Percentiles rank a stretch among this genome's conserved stretches.
These are phyloP conservation scores for Raphanus hybrid DNA, from an alignment of 441 rosid species.

Conservation along the genomic window DNA sequence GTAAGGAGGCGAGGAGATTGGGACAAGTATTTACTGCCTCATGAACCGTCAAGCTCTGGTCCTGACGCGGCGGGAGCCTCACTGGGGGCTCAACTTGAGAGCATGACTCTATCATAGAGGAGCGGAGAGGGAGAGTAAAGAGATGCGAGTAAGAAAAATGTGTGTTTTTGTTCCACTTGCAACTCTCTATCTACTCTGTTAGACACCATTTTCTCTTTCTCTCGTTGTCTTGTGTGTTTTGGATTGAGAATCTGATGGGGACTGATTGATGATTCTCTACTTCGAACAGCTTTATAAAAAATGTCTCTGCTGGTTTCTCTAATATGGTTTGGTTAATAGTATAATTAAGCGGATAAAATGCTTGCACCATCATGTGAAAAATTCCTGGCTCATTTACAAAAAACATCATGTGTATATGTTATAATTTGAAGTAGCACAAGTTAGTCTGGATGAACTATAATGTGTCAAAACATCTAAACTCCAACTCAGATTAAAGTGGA, in stretches of 20 bases:
- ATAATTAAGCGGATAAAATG: constrained; percentile 23
- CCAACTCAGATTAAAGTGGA: constrained; percentile 22
- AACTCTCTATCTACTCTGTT: neutral
- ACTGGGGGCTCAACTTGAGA: constrained; percentile 29
- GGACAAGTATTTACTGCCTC: constrained; percentile 42
- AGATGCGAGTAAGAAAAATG: constrained; percentile 11
- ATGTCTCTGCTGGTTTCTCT: neutral
- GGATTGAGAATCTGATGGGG: constrained; percentile 28
- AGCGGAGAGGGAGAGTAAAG: constrained; percentile 23
- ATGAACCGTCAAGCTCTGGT: constrained; percentile 8
- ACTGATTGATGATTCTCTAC: constrained; percentile 12
- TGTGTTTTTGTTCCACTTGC: constrained; percentile 18
- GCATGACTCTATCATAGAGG: constrained; percentile 28
- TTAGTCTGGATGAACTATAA: neutral
- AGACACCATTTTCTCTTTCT: neutral
- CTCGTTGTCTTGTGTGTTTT: neutral
- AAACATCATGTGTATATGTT: neutral
- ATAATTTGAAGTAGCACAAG: neutral
- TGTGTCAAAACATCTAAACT: constrained; percentile 20
- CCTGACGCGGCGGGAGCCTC: constrained; percentile 21
- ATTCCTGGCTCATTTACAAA: neutral
- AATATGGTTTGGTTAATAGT: neutral
- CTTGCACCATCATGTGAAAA: constrained; percentile 44
- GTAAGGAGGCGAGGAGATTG: constrained; percentile 45
- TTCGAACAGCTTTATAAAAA: neutral